Conservation (phyloP, 768 basidiomycete genomes). For the Calocybe indica region DNA sequence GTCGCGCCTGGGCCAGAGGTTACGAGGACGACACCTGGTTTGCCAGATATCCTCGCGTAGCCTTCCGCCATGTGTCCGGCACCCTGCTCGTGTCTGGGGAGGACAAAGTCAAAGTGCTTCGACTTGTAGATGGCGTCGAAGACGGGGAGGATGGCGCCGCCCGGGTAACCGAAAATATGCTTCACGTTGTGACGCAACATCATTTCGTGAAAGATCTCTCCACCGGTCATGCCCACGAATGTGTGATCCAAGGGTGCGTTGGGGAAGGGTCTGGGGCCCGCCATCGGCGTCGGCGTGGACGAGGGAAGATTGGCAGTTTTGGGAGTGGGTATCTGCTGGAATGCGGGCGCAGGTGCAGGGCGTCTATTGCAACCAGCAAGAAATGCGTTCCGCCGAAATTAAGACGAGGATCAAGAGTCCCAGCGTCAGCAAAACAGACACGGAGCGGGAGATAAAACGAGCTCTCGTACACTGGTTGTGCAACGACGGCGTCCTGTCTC, state of each 20-base stretch:
- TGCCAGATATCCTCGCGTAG: conserved; percentile 95
- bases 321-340: conserved; percentile 34
- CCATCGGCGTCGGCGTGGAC: conserved; percentile 14
- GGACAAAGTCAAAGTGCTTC: conserved; percentile 88
- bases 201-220: conserved; percentile 99
- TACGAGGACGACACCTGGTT: conserved; percentile 95
- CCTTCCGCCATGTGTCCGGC: conserved; percentile 99
- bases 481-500: conserved; percentile 51
- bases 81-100: conserved; percentile 96
- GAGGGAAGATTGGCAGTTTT: conserved; percentile 25
- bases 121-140: conserved; percentile 99
- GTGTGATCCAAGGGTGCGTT: conserved; percentile 63
- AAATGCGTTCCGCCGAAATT: not conserved
- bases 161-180: conserved; percentile 96
- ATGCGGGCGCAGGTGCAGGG: conserved; percentile 52
- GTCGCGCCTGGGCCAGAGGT: conserved; percentile 98
- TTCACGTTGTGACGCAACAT: conserved; percentile 96
- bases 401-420: conserved; percentile 2
- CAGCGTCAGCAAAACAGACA: conserved; percentile 5
- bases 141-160: conserved; percentile 97
- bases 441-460: not conserved
- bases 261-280: conserved; percentile 32
- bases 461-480: conserved; percentile 46
- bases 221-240: conserved; percentile 92
- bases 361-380: conserved; percentile 35